Percentiles rank a stretch among this genome's conserved stretches.
Conservation (phyloP, 176 grass and related monocot species). For the Pontederia paniculata region DNA sequence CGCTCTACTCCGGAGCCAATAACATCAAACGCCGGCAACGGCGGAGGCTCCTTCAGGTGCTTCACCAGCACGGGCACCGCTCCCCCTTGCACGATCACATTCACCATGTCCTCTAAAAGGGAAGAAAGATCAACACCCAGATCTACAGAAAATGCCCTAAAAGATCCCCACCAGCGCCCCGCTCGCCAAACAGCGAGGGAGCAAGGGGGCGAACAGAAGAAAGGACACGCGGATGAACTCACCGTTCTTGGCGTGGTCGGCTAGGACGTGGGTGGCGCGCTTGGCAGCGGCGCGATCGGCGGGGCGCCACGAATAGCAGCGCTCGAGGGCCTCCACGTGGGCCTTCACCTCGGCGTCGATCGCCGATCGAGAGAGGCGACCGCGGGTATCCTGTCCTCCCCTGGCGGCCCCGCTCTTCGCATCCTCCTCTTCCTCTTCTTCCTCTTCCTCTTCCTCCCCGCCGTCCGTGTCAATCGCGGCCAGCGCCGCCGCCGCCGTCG, state of each 20-base stretch:
- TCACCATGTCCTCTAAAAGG: conserved; percentile 77
- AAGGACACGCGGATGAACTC: conserved; percentile 9
- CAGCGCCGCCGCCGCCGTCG: conserved; percentile 17
- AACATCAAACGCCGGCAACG: conserved; percentile 6
- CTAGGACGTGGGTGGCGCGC: conserved; percentile 72
- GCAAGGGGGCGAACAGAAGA: conserved; percentile 8
- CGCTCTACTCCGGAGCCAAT: conserved; percentile 29
- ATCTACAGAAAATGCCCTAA: conserved; percentile 16
- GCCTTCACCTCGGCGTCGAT: conserved; percentile 59
- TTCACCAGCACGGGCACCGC: conserved; percentile 72
- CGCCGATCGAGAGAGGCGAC: conserved; percentile 44
- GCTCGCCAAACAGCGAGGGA: background rate
- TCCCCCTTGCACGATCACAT: conserved; percentile 77
- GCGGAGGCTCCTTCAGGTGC: conserved; percentile 62
- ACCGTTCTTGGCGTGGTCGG: conserved; percentile 94
- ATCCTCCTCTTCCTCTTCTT: conserved; percentile 19
- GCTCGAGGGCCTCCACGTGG: conserved; percentile 73
- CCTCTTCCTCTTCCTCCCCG: conserved; percentile 30
- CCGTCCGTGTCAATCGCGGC: conserved; percentile 41
- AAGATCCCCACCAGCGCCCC: background rate
- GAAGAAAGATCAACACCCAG: conserved; percentile 11
- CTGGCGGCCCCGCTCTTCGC: conserved; percentile 1
- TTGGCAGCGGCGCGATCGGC: conserved; percentile 73
- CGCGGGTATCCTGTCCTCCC: conserved; percentile 49
- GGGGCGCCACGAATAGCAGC: conserved; percentile 63